Conservation (phyloP, 768 basidiomycete species). For the Suillus paluster region DNA sequence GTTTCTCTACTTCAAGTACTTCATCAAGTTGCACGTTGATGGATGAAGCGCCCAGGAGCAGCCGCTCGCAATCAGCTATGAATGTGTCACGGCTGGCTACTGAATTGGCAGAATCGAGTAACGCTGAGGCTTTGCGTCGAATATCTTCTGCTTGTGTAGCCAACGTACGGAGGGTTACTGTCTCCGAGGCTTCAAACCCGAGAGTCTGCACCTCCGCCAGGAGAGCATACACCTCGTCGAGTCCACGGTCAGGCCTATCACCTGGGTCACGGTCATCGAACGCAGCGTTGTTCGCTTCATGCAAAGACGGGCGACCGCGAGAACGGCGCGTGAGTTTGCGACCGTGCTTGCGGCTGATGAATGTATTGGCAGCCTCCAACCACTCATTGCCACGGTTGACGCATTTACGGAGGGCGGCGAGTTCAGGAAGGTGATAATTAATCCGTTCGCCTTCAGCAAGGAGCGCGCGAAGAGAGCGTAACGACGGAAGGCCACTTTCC, state of each 20-base stretch:
- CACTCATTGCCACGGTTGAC: conserved; percentile 84
- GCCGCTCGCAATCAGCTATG: conserved; percentile 70
- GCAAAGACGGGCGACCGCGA: conserved; percentile 54
- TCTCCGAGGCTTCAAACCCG: conserved; percentile 86
- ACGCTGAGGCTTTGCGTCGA: conserved; percentile 53
- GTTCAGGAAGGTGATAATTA: conserved; percentile 72
- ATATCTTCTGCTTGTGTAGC: conserved; percentile 69
- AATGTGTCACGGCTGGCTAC: conserved; percentile 58
- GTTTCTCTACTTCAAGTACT: conserved; percentile 74
- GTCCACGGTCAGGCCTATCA: conserved; percentile 70
- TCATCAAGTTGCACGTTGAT: conserved; percentile 87
- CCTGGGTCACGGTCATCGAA: conserved; percentile 53
- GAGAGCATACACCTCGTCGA: conserved; percentile 72
- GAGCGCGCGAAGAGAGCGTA: conserved; percentile 81
- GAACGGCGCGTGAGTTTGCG: conserved; percentile 75
- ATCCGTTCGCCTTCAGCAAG: conserved; percentile 90
- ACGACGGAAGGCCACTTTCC: conserved; percentile 71
- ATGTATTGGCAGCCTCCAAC: conserved; percentile 83
- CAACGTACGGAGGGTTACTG: conserved; percentile 55
- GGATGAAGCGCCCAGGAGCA: conserved; percentile 71
- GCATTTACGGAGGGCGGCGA: conserved; percentile 73
- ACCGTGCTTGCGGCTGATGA: conserved; percentile 79
- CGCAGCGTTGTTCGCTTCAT: conserved; percentile 42
- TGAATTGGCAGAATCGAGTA: conserved; percentile 50
- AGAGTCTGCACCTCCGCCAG: conserved; percentile 74